These are phyloP conservation scores for Lupinus albus DNA, from an alignment of 306 rosid species.

Conservation along the genomic window DNA sequence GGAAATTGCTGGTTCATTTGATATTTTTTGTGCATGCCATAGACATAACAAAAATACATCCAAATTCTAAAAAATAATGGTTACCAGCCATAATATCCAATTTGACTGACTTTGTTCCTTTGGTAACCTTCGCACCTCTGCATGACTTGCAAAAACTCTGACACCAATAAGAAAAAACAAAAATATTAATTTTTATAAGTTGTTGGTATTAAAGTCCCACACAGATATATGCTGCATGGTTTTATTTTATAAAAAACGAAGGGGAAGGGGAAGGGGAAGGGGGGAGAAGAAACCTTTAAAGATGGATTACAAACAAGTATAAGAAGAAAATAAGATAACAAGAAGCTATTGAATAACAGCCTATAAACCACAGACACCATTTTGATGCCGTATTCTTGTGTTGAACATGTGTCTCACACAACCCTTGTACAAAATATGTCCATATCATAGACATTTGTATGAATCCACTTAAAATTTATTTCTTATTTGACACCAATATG, in stretches of 20 bases:
- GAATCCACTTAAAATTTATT: background rate
- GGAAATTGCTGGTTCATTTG: constrained; percentile 17
- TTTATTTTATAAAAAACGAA: constrained; percentile 19
- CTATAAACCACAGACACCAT: background rate
- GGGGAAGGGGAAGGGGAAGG: background rate
- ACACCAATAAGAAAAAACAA: constrained; percentile 15
- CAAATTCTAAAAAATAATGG: constrained; percentile 8
- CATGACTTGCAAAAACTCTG: constrained; percentile 74
- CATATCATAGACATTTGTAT: background rate
- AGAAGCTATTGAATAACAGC: background rate
- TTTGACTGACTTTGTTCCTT: constrained; percentile 67
- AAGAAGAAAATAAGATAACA: constrained; percentile 21
- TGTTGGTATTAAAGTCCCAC: background rate
- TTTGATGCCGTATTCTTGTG: too few species aligned
- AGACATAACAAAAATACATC: constrained; percentile 4
- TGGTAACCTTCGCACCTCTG: constrained; percentile 65
- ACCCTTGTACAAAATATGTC: background rate
- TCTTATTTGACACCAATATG: too few species aligned
- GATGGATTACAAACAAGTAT: constrained; percentile 4
- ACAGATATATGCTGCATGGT: constrained; percentile 22
- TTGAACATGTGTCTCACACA: background rate
- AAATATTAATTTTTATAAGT: background rate
- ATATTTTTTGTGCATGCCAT: constrained; percentile 10
- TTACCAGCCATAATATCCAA: constrained; percentile 71
- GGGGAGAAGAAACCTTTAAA: background rate